Base-by-base conservation (phyloP, 2,329 filamentous ascomycete genomes). In the Arthroderma uncinatum region DNA sequence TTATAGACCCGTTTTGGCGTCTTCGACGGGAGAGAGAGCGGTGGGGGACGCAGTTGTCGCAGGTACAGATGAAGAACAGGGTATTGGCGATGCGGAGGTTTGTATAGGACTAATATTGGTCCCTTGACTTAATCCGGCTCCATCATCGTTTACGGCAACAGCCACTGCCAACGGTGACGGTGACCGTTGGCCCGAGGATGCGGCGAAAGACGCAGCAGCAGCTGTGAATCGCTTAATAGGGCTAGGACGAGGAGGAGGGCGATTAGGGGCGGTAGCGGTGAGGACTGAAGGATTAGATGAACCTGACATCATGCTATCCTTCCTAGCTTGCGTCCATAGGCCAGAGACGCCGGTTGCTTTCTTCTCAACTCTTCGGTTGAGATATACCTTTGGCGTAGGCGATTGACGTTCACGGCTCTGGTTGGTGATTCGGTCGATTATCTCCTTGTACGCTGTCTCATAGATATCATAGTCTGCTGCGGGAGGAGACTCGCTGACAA, bases 381-480 rank as follows among this genome's bases (percentile, higher is more conserved):
- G 66, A 63, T 85, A 86, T 14, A 87, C 76, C 16, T 78, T 83
- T 0, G 83, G 76, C 34, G 69, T 66, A 25, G 72, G 69, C 57
- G 76, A 73, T 63, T 66, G 66, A 25, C 67, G 64, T 23, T 67
- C 66, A 16, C 68, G 62, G n/a, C 64, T 70, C 54, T 65, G 63
- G 61, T 74, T 70, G 30, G 80, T 72, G 64, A 96, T 92, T 14
- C 85, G 80, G 58, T 86, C 80, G 28, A 93, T 81, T 72, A 96
- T 89, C 60, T 87, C 82, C 66, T 88, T 83, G 68, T 95, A 96
- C 0, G 92, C 92, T 0, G 81, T 82, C 69, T 95, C 89, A 69
- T 95, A 96, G 58, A 97, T 85, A 66, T 93, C 84, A 64, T 89
- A 89, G 59, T 94, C 89, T 4, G 88, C 87, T 1, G 85, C 86